A percentile compares a stretch with the other conserved stretches of the same genome.
phyloP scores from a whole-genome alignment of 139 green algal genomes.

The Edaphochlamys debaryana region DNA sequence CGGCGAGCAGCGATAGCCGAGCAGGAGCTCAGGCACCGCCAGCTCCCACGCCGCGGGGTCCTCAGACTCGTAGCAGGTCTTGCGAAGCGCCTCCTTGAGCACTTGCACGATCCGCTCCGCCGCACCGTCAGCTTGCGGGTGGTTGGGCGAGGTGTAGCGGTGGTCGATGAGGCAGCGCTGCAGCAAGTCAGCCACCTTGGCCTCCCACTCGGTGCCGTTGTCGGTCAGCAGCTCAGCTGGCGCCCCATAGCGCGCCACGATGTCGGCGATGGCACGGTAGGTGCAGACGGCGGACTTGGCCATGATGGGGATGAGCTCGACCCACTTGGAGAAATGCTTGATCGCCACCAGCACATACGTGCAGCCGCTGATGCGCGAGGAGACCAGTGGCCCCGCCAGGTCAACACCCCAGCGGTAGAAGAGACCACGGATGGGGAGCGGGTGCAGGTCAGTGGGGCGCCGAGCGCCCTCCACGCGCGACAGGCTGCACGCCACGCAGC shows the following conservation, averaged over 20 bases:
- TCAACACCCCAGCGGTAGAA: too few species aligned
- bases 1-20: constrained; percentile 48
- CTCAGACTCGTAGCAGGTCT: neutral
- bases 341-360: constrained; percentile 50
- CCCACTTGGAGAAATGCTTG: constrained; percentile 43
- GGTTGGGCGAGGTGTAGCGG: constrained; percentile 24
- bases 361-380: neutral
- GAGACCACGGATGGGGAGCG: too few species aligned
- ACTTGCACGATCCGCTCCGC: constrained; percentile 45
- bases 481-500: neutral
- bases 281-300: constrained; percentile 17
- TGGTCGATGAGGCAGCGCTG: constrained; percentile 43
- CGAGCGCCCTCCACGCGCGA: neutral
- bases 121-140: too few species aligned
- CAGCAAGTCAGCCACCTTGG: constrained; percentile 42
- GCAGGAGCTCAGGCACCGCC: constrained; percentile 31
- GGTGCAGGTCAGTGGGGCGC: neutral
- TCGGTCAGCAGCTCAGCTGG: constrained; percentile 53
- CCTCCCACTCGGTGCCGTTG: constrained; percentile 42
- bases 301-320: constrained; percentile 22
- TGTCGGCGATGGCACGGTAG: neutral
- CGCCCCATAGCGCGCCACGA: constrained; percentile 25
- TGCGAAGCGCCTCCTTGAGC: constrained; percentile 44
- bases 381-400: constrained; percentile 22
- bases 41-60: constrained; percentile 14